A percentile compares a stretch with the other conserved stretches of the same genome.
phyloP scores from a whole-genome alignment of 1,139 yeast genomes.

The Suhomyces panamericanus region DNA sequence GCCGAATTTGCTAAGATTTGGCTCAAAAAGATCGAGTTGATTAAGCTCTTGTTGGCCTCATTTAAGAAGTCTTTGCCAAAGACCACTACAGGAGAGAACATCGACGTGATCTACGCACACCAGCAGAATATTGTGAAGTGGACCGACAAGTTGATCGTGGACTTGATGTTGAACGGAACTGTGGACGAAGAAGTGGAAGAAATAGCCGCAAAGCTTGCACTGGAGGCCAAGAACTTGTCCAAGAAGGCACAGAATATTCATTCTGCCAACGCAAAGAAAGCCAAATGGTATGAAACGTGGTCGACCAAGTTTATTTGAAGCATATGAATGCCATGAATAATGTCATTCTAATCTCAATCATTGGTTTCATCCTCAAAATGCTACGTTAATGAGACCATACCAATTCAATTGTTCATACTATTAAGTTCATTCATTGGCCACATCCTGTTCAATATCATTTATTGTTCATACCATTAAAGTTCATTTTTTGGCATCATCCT shows the following conservation, averaged over 20 bases:
- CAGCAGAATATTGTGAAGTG: constrained; percentile 34
- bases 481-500: too few relatives aligned
- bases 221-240: constrained; percentile 33
- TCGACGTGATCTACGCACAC: constrained; percentile 37
- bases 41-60: constrained; percentile 55
- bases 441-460: too few relatives aligned
- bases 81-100: constrained; percentile 31
- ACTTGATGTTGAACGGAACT: constrained; percentile 46
- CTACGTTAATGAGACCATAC: too few relatives aligned
- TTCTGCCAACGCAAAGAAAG: constrained; percentile 39
- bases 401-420: too few relatives aligned
- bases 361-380: too few relatives aligned
- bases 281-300: constrained; percentile 57
- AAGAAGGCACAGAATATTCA: constrained; percentile 40
- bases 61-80: constrained; percentile 55
- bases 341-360: too few relatives aligned
- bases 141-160: constrained; percentile 50
- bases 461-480: too few relatives aligned
- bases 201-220: constrained; percentile 27
- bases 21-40: constrained; percentile 53
- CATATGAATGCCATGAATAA: too few relatives aligned
- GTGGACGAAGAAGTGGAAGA: constrained; percentile 32
- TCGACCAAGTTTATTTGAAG: constrained; percentile 32
- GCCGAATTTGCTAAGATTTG: constrained; percentile 46
- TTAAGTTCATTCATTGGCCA: too few relatives aligned